Evolutionary conservation across 2,329 filamentous ascomycete genomes (phyloP).

Genomic region (Akanthomyces uredinophilus): DNA sequence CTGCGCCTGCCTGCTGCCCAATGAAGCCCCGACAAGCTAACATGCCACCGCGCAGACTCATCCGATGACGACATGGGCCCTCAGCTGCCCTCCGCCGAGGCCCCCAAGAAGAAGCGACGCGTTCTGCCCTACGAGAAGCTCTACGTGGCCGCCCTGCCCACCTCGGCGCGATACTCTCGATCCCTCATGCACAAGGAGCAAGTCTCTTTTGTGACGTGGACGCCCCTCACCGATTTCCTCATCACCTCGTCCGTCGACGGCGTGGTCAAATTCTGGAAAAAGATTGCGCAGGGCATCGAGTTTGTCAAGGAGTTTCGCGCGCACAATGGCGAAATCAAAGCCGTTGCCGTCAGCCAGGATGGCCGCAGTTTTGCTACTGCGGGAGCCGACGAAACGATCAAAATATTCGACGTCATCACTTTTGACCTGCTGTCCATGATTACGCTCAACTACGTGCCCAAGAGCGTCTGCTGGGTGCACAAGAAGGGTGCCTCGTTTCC

Average conservation of each 20-base stretch:
- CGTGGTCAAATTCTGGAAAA: constrained; percentile 99
- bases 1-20: constrained; percentile 32
- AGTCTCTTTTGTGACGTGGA: constrained; percentile 80
- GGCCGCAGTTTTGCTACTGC: constrained; percentile 90
- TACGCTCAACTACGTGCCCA: constrained; percentile 68
- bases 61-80: constrained; percentile 93
- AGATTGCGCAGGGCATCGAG: constrained; percentile 81
- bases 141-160: constrained; percentile 84
- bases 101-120: constrained; percentile 84
- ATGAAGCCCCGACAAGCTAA: constrained; percentile 5
- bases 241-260: constrained; percentile 92
- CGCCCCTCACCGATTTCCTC: constrained; percentile 87
- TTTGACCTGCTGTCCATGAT: constrained; percentile 85
- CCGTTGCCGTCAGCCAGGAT: constrained; percentile 81
- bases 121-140: constrained; percentile 92
- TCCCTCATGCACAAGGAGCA: constrained; percentile 99
- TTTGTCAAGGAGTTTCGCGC: constrained; percentile 98
- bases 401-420: constrained; percentile 77
- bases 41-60: constrained; percentile 37
- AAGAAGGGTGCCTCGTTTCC: constrained; percentile 81
- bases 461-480: constrained; percentile 88
- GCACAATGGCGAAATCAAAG: constrained; percentile 77
- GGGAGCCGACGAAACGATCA: constrained; percentile 71
- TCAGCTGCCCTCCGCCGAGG: constrained; percentile 72
- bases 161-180: constrained; percentile 78